Conservation (phyloP, 331 rosid genomes). For the Pyrus hybrid region DNA sequence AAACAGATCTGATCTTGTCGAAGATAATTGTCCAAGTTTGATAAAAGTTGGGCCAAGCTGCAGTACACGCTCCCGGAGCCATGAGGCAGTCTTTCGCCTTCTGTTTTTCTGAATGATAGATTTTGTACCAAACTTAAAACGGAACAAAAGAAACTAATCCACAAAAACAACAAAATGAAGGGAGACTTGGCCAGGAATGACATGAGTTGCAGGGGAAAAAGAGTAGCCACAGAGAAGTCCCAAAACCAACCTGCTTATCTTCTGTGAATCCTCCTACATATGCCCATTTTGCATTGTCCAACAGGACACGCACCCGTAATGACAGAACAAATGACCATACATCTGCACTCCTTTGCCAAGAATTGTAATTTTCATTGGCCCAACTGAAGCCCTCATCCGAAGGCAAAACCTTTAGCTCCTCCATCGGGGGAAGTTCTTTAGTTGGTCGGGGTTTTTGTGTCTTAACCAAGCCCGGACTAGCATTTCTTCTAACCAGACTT, state of each 20-base stretch:
- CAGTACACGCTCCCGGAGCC: conserved; percentile 83
- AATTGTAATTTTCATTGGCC: conserved; percentile 88
- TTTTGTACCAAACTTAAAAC: conserved; percentile 10
- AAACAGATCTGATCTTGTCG: conserved; percentile 88
- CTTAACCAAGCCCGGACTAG: conserved; percentile 28
- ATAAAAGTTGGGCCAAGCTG: conserved; percentile 98
- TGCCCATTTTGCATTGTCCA: conserved; percentile 91
- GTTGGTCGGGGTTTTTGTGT: conserved; percentile 24
- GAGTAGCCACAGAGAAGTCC: not conserved
- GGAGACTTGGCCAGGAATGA: not conserved
- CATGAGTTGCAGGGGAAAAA: not conserved
- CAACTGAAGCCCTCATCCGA: conserved; percentile 89
- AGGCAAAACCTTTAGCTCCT: conserved; percentile 66
- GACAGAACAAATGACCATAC: conserved; percentile 91
- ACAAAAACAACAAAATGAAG: conserved; percentile 10
- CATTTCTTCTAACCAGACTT: conserved; percentile 33
- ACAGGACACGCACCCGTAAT: conserved; percentile 73
- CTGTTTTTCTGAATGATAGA: conserved; percentile 53
- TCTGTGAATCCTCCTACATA: conserved; percentile 80
- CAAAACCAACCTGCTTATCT: conserved; percentile 62
- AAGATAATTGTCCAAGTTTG: conserved; percentile 89
- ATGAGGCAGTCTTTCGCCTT: conserved; percentile 70
- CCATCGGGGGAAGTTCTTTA: conserved; percentile 47
- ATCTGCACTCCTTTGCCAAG: conserved; percentile 76
- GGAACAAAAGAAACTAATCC: conserved; percentile 12